Conservation (phyloP, 306 rosid species). For the Nissolia schottii region DNA sequence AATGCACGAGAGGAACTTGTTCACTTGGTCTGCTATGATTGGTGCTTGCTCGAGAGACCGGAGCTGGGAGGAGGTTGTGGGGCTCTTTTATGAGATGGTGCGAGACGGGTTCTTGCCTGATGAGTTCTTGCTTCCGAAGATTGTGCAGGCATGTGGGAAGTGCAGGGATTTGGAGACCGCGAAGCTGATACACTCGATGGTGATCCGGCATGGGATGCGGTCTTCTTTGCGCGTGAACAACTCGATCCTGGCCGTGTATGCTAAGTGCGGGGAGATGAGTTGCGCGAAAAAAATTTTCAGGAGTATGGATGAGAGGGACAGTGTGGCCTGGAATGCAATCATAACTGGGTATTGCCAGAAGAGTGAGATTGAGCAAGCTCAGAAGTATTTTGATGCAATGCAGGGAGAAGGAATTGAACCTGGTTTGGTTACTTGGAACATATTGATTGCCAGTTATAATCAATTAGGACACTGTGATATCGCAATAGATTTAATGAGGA, state of each 20-base stretch:
- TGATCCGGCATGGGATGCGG: constrained; percentile 47
- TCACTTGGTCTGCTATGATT: constrained; percentile 94
- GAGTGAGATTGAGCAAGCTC: constrained; percentile 58
- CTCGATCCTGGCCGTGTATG: constrained; percentile 66
- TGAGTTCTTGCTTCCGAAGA: constrained; percentile 62
- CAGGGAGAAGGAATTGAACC: constrained; percentile 51
- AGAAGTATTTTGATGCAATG: constrained; percentile 58
- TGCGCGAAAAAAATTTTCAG: constrained; percentile 55
- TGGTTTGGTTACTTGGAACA: constrained; percentile 78
- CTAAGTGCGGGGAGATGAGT: constrained; percentile 60
- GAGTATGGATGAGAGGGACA: constrained; percentile 56
- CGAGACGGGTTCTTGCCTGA: constrained; percentile 67
- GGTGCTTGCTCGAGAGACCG: constrained; percentile 67
- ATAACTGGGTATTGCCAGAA: constrained; percentile 69
- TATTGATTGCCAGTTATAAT: constrained; percentile 62
- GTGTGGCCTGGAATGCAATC: constrained; percentile 67
- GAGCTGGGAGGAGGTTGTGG: constrained; percentile 65
- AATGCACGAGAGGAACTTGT: constrained; percentile 81
- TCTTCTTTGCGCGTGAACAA: constrained; percentile 36
- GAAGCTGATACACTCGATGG: constrained; percentile 67
- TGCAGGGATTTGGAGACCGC: constrained; percentile 47
- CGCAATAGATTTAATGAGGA: constrained; percentile 74
- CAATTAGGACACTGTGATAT: constrained; percentile 62
- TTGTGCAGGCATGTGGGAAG: constrained; percentile 75
- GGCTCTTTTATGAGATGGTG: constrained; percentile 64